These are phyloP conservation scores for Aspergillus versicolor DNA, from an alignment of 2,329 filamentous ascomycete genomes.

Conservation along the genomic window DNA sequence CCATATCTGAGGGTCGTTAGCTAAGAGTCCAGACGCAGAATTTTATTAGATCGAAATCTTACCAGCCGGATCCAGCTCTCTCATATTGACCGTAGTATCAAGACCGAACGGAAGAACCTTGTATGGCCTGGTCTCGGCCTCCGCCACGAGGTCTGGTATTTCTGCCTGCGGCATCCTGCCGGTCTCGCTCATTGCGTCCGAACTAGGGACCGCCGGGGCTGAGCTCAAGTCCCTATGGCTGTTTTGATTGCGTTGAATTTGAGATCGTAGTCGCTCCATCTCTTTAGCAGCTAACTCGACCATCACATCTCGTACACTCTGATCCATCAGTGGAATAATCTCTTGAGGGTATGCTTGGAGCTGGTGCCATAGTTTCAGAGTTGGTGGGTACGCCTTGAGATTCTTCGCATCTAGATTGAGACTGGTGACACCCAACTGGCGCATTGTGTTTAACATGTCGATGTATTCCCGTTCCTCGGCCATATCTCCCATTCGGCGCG, in stretches of 20 bases:
- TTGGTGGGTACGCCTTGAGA: constrained; percentile 87
- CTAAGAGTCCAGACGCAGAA: background rate
- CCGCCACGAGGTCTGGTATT: constrained; percentile 69
- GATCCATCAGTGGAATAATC: constrained; percentile 95
- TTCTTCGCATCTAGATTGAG: constrained; percentile 88
- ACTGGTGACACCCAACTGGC: constrained; percentile 77
- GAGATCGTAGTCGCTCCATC: constrained; percentile 66
- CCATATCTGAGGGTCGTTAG: constrained; percentile 66
- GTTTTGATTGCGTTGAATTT: constrained; percentile 47
- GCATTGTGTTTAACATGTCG: constrained; percentile 84
- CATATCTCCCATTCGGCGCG: constrained; percentile 63
- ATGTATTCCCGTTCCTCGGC: constrained; percentile 80
- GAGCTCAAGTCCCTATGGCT: constrained; percentile 64
- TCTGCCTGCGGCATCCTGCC: constrained; percentile 35
- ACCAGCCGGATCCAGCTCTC: constrained; percentile 88
- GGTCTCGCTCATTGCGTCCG: constrained; percentile 61
- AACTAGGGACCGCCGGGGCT: constrained; percentile 74
- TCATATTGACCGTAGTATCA: constrained; percentile 82
- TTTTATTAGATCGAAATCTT: constrained; percentile 25
- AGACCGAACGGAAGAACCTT: constrained; percentile 87
- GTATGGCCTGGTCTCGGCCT: constrained; percentile 77
- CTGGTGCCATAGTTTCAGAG: constrained; percentile 92
- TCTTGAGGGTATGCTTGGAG: constrained; percentile 92
- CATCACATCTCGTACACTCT: constrained; percentile 89
- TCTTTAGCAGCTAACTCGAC: constrained; percentile 81